Evolutionary conservation across 495 filamentous ascomycete species (phyloP).

Genomic region (Penicillium goetzii): DNA sequence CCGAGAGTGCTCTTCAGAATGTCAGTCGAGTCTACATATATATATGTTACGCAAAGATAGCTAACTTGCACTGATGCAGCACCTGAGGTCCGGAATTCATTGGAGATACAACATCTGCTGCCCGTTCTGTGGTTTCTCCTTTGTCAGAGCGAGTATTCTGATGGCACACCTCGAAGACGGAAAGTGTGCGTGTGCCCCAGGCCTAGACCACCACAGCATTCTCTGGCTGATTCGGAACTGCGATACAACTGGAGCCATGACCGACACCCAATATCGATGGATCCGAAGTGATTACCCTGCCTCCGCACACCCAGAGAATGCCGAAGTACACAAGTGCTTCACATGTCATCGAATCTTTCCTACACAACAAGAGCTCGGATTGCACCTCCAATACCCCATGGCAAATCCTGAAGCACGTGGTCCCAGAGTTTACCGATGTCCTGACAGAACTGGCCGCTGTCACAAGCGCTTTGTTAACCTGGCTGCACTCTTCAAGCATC

Average conservation of each 20-base stretch:
- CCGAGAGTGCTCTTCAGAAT: background rate
- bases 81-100: background rate
- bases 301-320: background rate
- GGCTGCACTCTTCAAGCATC: background rate
- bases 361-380: background rate
- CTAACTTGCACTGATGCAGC: background rate
- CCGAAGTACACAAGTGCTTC: background rate
- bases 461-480: background rate
- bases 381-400: background rate
- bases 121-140: background rate
- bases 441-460: background rate
- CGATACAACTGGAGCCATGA: background rate
- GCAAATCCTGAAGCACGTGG: background rate
- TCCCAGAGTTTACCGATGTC: slow-evolving; percentile 1
- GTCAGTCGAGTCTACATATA: background rate
- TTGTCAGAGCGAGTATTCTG: background rate
- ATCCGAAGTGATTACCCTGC: background rate
- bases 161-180: background rate
- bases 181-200: background rate
- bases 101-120: background rate
- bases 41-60: background rate
- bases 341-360: background rate
- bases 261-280: background rate
- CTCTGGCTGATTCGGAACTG: background rate
- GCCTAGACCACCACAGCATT: slow-evolving; percentile 2